Percentiles rank a stretch among this genome's conserved stretches.
Conservation (phyloP, 345 rosid species). For the Crucihimalaya himalaica region DNA sequence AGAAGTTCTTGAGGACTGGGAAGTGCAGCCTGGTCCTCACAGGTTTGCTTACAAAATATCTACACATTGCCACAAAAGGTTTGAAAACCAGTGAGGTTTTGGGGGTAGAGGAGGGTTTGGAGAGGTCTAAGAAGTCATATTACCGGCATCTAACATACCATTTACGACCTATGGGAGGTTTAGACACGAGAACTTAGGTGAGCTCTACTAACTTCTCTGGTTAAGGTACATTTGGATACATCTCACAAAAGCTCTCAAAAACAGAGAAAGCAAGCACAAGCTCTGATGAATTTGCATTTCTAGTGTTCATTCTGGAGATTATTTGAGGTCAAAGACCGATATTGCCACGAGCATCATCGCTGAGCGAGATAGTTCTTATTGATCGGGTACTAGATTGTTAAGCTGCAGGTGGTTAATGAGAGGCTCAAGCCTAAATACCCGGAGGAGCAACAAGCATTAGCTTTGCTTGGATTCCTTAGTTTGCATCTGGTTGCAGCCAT, state of each 20-base stretch:
- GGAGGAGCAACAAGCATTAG: neutral
- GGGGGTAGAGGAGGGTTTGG: neutral
- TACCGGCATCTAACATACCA: too few species aligned
- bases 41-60: neutral
- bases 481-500: neutral
- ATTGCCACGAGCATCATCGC: too few species aligned
- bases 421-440: conserved; percentile 2
- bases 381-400: neutral
- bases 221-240: conserved; percentile 38
- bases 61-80: neutral
- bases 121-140: neutral
- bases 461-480: neutral
- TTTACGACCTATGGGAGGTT: too few species aligned
- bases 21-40: neutral
- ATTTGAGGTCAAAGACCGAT: too few species aligned
- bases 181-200: too few species aligned
- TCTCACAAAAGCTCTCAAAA: conserved; percentile 46
- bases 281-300: too few species aligned
- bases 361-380: neutral
- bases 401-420: neutral
- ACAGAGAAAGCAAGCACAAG: conserved; percentile 54
- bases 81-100: neutral
- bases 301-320: too few species aligned
- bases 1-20: neutral
- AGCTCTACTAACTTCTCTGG: neutral